Base-by-base conservation (phyloP, 192 early-diverging fungal species). In the Cladochytrium replicatum region DNA sequence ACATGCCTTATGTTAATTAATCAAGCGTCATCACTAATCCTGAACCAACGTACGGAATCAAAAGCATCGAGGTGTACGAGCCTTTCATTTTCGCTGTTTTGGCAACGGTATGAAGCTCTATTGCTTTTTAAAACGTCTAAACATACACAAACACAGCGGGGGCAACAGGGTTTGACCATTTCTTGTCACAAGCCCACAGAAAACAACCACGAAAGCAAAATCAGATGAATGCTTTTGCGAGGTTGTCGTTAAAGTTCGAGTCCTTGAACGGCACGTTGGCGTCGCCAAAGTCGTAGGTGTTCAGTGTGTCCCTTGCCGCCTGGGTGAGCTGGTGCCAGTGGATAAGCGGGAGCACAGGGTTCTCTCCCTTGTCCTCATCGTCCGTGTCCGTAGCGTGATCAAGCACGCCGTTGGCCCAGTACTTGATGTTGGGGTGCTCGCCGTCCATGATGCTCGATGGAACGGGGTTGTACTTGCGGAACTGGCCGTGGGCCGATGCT, bases 241-340 rank as follows among this genome's bases (percentile, higher is more conserved):
- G 26, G 39, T 48, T 48, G 11, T 28, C 39, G 15, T 37, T 5
- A 48, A 48, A 48, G 19, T 48, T 48, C 6, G 19, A 27, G 9
- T 48, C 46, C 26, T 48, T 48, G n/a, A 48, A 19, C 29, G 46
- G 46, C 6, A 48, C 46, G 39, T 48, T 48, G 5, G 46, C 46
- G 19, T 30, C 39, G 11, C 46, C 46, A 32, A 48, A 48, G 27
- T 48, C 46, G 19, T 13, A 48, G 26, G 28, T 48, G 15, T 48
- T 27, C 6, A 48, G 46, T 6, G 46, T 48, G 19, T 34, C 7
- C 27, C 19, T 6, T n/a, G 46, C 46, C 28, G 46, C 46, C 6
- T 7, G n/a, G 6, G 46, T 30, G 19, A 48, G 26, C 26, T 48
- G 46, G 19, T 48, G 29, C 46, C 46, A 48, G 46, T 48, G 46